phyloP scores from a whole-genome alignment of 2,329 filamentous ascomycete species.

The Endoconidiophora laricicola region DNA sequence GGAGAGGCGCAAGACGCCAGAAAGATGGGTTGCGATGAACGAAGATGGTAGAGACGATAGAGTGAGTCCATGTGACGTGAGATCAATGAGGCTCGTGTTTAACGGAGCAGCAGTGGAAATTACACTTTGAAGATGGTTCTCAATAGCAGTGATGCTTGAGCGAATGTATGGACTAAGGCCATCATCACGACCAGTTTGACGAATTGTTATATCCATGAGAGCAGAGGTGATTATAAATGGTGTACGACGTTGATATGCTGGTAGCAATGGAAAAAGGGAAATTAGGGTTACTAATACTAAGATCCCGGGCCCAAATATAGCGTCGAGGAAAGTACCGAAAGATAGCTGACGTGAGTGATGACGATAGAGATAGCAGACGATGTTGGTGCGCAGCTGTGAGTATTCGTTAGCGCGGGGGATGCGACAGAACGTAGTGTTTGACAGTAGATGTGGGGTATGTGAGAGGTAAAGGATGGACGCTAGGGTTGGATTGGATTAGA shows the following conservation, averaged over 20 bases:
- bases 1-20: conserved; percentile 6
- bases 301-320: too few species aligned
- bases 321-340: too few species aligned
- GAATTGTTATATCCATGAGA: conserved; percentile 3
- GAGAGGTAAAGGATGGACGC: background rate
- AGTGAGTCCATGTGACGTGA: too few species aligned
- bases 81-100: background rate
- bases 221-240: too few species aligned
- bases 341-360: too few species aligned
- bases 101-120: background rate
- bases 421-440: too few species aligned
- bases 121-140: conserved; percentile 5
- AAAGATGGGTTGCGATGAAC: conserved; percentile 4
- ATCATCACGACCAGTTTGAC: conserved; percentile 1
- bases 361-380: too few species aligned
- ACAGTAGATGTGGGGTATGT: background rate
- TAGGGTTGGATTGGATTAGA: background rate
- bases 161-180: conserved; percentile 6
- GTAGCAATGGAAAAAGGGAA: too few species aligned
- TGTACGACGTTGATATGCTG: too few species aligned
- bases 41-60: background rate
- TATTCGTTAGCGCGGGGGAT: too few species aligned
- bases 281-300: too few species aligned
- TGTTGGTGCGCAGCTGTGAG: too few species aligned
- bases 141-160: conserved; percentile 6